Evolutionary conservation across 495 filamentous ascomycete species (phyloP), one percentile per base, ranked within the genome.

Genomic region (Aspergillus bridgeri): DNA sequence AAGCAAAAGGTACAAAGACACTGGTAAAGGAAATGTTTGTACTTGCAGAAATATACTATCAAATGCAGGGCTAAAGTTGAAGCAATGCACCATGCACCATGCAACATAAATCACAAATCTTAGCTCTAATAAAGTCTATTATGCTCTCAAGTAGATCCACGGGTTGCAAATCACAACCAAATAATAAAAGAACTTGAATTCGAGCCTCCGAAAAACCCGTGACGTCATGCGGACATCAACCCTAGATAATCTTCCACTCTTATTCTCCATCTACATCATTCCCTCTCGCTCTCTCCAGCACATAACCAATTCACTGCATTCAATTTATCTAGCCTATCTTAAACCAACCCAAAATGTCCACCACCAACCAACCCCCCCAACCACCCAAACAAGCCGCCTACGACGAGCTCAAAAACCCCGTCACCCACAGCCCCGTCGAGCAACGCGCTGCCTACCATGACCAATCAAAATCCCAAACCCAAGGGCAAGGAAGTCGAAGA

Each of bases 361-460:
- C 48, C 48, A 50, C 48, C 33, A 25, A 50, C 23, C 20, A 23
- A 55, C 65, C 68, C 5, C 45, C 77, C 4, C 83, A 84, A 64
- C 82, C 84, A 3, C 74, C 81, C 48, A 80, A 78, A 53, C 52
- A 75, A 66, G 74, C 75, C 8, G 76, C 74, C 59, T 83, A 85
- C 65, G 63, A 72, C 18, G 75, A 78, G 54, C 61, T 70, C 51
- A 66, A 65, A 45, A 85, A 83, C 59, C 79, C 82, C 22, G 67
- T 78, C 17, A 70, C 76, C 1, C 80, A 79, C 21, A 75, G 64
- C 17, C 70, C 76, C 8, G 67, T 70, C 4, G 84, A 87, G 60
- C 71, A 79, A 54, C 72, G 71, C 25, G 65, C 51, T 56, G 68
- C 54, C 59, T 25, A 8, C 25, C 51, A 45, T 63, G 56, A 38